phyloP scores from a whole-genome alignment of 805 yeast genomes.

The Debaryomyces prosopidis region DNA sequence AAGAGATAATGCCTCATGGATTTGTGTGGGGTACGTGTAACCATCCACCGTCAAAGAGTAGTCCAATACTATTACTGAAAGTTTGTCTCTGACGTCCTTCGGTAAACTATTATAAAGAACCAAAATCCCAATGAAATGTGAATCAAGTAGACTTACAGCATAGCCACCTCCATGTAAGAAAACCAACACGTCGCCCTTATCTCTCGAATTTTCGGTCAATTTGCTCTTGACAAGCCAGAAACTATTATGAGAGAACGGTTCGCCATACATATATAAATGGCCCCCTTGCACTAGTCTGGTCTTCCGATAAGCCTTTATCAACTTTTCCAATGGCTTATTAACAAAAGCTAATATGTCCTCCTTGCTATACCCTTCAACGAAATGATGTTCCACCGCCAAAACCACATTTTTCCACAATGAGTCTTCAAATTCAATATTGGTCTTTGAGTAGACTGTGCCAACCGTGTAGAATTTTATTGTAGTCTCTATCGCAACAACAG shows the following conservation, averaged over 20 bases:
- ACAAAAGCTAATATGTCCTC: constrained; percentile 21
- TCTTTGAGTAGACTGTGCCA: constrained; percentile 30
- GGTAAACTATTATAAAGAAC: constrained; percentile 22
- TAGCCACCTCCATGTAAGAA: constrained; percentile 30
- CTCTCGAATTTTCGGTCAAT: neutral
- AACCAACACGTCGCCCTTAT: constrained; percentile 17
- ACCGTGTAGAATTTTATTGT: constrained; percentile 27
- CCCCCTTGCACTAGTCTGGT: constrained; percentile 7
- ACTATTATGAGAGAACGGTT: constrained; percentile 2
- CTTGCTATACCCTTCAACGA: constrained; percentile 22
- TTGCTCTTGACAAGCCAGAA: constrained; percentile 9
- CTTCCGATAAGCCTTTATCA: constrained; percentile 14
- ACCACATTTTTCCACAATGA: constrained; percentile 31
- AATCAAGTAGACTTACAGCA: constrained; percentile 18
- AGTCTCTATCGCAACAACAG: constrained; percentile 19
- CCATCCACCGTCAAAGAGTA: constrained; percentile 22
- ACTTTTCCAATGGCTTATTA: constrained; percentile 21
- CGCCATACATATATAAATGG: constrained; percentile 4
- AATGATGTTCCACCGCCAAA: constrained; percentile 24
- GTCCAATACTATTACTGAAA: constrained; percentile 22
- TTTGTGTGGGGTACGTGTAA: constrained; percentile 25
- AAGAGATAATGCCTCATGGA: constrained; percentile 18
- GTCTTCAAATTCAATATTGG: constrained; percentile 27
- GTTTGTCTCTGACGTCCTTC: constrained; percentile 9
- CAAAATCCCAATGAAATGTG: constrained; percentile 24